phyloP scores from a whole-genome alignment of 768 basidiomycete genomes.

The Pleurotus djamor region DNA sequence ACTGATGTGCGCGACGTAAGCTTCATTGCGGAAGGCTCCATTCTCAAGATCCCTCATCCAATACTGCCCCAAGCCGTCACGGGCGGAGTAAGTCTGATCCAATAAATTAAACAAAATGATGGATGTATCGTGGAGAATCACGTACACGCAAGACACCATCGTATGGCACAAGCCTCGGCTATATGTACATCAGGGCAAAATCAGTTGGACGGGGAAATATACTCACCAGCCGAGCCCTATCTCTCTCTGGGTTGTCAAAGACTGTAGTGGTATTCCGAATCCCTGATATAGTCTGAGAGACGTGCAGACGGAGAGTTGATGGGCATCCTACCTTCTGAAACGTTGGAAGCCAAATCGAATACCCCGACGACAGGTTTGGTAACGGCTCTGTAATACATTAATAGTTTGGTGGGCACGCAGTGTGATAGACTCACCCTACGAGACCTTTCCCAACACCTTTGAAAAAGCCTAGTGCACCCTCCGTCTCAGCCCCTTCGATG shows the following conservation, averaged over 20 bases:
- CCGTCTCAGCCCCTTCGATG: slow-evolving; percentile 93
- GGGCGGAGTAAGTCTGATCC: slow-evolving; percentile 77
- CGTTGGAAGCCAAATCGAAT: slow-evolving; percentile 93
- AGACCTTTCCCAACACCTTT: slow-evolving; percentile 97
- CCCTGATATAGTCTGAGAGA: slow-evolving; percentile 40
- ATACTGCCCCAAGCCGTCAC: slow-evolving; percentile 92
- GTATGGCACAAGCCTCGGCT: slow-evolving; percentile 84
- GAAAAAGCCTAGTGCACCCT: slow-evolving; percentile 95
- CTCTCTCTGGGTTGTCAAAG: slow-evolving; percentile 88
- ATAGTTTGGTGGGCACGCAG: background rate
- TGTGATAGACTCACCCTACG: slow-evolving; percentile 66
- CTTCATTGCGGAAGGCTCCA: slow-evolving; percentile 80
- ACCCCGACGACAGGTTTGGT: slow-evolving; percentile 98
- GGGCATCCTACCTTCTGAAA: slow-evolving; percentile 71
- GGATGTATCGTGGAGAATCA: background rate
- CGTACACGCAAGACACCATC: slow-evolving; percentile 84
- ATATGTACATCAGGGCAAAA: slow-evolving; percentile 8
- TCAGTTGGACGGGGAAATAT: background rate
- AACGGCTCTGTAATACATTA: slow-evolving; percentile 57
- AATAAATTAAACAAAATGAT: background rate
- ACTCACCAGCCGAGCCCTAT: slow-evolving; percentile 78
- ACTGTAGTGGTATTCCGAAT: slow-evolving; percentile 99
- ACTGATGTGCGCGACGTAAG: slow-evolving; percentile 93
- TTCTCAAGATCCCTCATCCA: slow-evolving; percentile 97
- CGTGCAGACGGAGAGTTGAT: background rate